A percentile compares a stretch with the other conserved stretches of the same genome.
These are phyloP conservation scores for Fremontodendron californicum DNA, from an alignment of 345 rosid species.

Conservation along the genomic window DNA sequence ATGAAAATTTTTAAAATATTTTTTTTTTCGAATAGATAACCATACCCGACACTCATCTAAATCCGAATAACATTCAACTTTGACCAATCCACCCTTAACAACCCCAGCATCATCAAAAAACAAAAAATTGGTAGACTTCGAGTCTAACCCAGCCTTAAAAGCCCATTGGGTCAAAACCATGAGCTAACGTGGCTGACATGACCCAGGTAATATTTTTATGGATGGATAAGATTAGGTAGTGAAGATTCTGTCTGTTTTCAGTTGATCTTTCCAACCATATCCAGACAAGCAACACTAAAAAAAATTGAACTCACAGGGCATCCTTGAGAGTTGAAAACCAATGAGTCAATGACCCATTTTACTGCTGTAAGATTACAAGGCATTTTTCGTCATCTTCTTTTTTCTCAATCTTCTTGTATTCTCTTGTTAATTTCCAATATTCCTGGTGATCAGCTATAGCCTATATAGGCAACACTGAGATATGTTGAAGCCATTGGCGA, in stretches of 20 bases:
- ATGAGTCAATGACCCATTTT: neutral
- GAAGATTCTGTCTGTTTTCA: neutral
- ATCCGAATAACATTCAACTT: no score
- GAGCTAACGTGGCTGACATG: neutral
- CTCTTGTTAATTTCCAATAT: neutral
- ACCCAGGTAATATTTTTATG: neutral
- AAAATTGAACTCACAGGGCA: neutral
- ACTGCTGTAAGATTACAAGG: neutral
- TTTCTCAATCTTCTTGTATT: neutral
- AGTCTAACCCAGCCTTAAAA: neutral
- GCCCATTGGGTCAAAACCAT: slow-evolving; percentile 2
- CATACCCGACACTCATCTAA: no score
- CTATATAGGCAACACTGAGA: neutral
- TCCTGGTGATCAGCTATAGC: neutral
- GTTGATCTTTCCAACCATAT: neutral
- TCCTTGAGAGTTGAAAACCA: neutral
- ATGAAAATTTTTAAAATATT: no score
- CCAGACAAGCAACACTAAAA: neutral
- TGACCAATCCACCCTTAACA: no score
- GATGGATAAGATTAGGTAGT: neutral
- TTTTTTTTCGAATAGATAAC: no score
- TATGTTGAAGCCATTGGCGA: slow-evolving; percentile 12
- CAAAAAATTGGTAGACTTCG: no score
- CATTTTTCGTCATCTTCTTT: neutral
- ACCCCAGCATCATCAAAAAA: no score